These are phyloP conservation scores for Cytospora paraplurivora DNA, from an alignment of 2,329 filamentous ascomycete species.

Conservation along the genomic window DNA sequence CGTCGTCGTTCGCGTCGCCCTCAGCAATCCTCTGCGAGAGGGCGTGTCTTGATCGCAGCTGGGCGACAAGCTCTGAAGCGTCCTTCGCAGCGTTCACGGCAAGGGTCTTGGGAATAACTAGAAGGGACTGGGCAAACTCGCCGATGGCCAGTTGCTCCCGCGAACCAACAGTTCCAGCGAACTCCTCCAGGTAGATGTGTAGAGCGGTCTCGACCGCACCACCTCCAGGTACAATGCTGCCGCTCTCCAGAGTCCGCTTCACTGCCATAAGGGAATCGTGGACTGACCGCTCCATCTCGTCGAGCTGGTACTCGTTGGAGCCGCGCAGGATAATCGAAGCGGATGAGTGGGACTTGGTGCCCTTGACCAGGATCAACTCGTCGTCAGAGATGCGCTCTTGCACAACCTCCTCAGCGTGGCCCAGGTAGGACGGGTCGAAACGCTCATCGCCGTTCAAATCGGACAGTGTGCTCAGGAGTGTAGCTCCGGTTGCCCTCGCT, in stretches of 20 bases:
- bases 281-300: slow-evolving; percentile 98
- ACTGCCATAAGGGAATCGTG: slow-evolving; percentile 97
- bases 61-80: slow-evolving; percentile 89
- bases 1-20: slow-evolving; percentile 79
- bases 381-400: slow-evolving; percentile 99
- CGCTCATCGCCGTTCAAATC: slow-evolving; percentile 97
- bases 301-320: slow-evolving; percentile 92
- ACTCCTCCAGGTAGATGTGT: slow-evolving; percentile 99
- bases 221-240: slow-evolving; percentile 93
- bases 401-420: slow-evolving; percentile 91
- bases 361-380: slow-evolving; percentile 95
- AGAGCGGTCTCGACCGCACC: slow-evolving; percentile 98
- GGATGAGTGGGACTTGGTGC: slow-evolving; percentile 90
- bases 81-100: slow-evolving; percentile 98
- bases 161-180: slow-evolving; percentile 94
- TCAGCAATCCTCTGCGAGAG: slow-evolving; percentile 90
- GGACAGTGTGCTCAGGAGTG: slow-evolving; percentile 87
- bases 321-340: slow-evolving; percentile 96
- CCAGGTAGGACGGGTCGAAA: slow-evolving; percentile 88
- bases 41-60: slow-evolving; percentile 91
- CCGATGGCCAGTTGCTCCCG: slow-evolving; percentile 97
- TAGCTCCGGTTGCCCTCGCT: slow-evolving; percentile 93
- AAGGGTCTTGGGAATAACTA: slow-evolving; percentile 93
- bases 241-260: slow-evolving; percentile 95
- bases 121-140: slow-evolving; percentile 92